Conservation (phyloP, 140 eudicot genomes). For the Anethum foeniculum region DNA sequence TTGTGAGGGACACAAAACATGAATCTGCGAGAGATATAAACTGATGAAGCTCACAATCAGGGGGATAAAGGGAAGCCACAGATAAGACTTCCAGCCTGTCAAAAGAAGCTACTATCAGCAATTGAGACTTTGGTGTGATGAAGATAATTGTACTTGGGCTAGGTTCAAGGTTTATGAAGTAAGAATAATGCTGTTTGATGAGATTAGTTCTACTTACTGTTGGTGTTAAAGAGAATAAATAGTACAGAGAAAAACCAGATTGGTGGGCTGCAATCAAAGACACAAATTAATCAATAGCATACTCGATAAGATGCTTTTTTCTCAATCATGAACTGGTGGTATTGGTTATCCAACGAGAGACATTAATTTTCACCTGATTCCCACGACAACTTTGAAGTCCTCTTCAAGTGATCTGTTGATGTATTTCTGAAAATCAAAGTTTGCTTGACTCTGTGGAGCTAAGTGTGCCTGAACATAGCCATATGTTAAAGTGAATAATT, state of each 20-base stretch:
- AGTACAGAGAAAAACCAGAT: constrained; percentile 65
- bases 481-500: neutral
- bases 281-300: neutral
- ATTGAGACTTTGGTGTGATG: neutral
- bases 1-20: neutral
- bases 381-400: constrained; percentile 59
- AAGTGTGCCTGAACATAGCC: constrained; percentile 47
- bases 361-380: constrained; percentile 35
- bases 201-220: constrained; percentile 29
- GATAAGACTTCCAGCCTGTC: constrained; percentile 50
- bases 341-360: neutral
- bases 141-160: neutral
- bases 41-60: constrained; percentile 37
- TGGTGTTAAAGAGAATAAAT: constrained; percentile 55
- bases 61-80: constrained; percentile 68
- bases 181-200: neutral
- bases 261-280: constrained; percentile 42
- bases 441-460: constrained; percentile 37
- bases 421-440: constrained; percentile 48
- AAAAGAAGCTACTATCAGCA: neutral
- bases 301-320: neutral
- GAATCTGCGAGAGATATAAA: neutral
- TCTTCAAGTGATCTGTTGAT: constrained; percentile 56
- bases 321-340: neutral
- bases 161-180: neutral